Percentiles rank a stretch among this genome's conserved stretches.
Conservation (phyloP, 1,139 yeast species). For the Sugiyamaella paludigena region DNA sequence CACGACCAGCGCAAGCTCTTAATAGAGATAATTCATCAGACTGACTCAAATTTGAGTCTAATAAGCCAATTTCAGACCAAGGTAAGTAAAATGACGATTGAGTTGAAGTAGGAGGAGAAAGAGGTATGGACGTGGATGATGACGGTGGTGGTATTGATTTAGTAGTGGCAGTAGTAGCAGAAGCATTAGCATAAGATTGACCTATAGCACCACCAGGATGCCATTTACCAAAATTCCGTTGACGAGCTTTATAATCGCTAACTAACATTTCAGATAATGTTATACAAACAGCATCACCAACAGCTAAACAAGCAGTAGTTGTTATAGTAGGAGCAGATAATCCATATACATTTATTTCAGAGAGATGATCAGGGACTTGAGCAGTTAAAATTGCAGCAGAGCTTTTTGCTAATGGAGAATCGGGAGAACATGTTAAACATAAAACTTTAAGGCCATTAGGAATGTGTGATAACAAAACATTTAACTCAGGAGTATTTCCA, state of each 20-base stretch:
- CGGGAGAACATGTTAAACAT: constrained; percentile 57
- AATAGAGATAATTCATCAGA: constrained; percentile 23
- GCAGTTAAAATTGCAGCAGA: constrained; percentile 59
- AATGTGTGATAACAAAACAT: constrained; percentile 58
- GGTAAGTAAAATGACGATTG: background rate
- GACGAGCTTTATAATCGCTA: constrained; percentile 53
- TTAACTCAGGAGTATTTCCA: constrained; percentile 79
- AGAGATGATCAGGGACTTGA: constrained; percentile 54
- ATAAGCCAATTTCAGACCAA: constrained; percentile 14
- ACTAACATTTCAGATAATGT: constrained; percentile 69
- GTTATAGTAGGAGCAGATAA: constrained; percentile 87
- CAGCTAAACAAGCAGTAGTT: constrained; percentile 69
- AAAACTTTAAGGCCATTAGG: constrained; percentile 54
- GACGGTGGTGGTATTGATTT: background rate
- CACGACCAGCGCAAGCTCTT: constrained; percentile 28
- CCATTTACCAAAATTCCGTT: constrained; percentile 57
- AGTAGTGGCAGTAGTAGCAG: background rate
- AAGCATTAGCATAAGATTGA: constrained; percentile 38
- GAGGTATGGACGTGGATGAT: background rate
- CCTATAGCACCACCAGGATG: constrained; percentile 96
- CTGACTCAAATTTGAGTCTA: constrained; percentile 8
- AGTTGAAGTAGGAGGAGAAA: background rate
- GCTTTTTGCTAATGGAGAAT: constrained; percentile 47
- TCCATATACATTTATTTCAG: constrained; percentile 71
- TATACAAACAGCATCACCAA: constrained; percentile 76